phyloP scores from a whole-genome alignment of 202 grass and related monocot genomes.

The Schoenoplectus triqueter region DNA sequence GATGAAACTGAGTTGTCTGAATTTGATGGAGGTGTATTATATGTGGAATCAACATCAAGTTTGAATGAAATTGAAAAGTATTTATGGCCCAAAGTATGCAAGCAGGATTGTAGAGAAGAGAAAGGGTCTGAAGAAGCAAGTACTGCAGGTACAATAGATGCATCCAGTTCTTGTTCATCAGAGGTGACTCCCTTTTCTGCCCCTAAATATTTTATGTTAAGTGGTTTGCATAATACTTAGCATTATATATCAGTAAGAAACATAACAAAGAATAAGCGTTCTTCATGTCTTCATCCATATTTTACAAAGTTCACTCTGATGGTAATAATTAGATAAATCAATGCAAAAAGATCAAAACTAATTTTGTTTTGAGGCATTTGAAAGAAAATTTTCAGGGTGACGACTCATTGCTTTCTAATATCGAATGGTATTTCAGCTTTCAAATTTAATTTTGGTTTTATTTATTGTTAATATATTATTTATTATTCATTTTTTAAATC shows the following conservation, averaged over 20 bases:
- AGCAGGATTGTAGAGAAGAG: conserved; percentile 38
- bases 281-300: conserved; percentile 1
- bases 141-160: conserved; percentile 48
- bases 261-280: conserved; percentile 2
- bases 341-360: background rate
- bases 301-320: conserved; percentile 30
- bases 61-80: conserved; percentile 69
- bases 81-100: conserved; percentile 76
- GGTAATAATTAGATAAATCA: background rate
- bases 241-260: conserved; percentile 20
- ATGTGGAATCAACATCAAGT: conserved; percentile 76
- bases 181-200: conserved; percentile 62
- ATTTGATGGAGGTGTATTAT: conserved; percentile 53
- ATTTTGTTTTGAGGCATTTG: background rate
- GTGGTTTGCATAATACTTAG: conserved; percentile 35
- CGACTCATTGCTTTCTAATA: background rate
- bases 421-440: conserved; percentile 5
- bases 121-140: conserved; percentile 47
- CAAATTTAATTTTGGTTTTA: background rate
- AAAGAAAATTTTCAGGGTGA: conserved; percentile 15
- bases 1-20: conserved; percentile 56
- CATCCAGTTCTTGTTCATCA: conserved; percentile 46
- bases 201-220: conserved; percentile 34
- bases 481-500: conserved; percentile 27
- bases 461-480: background rate